Conservation (phyloP, 345 rosid species). For the Eucalyptus guilfoylei region DNA sequence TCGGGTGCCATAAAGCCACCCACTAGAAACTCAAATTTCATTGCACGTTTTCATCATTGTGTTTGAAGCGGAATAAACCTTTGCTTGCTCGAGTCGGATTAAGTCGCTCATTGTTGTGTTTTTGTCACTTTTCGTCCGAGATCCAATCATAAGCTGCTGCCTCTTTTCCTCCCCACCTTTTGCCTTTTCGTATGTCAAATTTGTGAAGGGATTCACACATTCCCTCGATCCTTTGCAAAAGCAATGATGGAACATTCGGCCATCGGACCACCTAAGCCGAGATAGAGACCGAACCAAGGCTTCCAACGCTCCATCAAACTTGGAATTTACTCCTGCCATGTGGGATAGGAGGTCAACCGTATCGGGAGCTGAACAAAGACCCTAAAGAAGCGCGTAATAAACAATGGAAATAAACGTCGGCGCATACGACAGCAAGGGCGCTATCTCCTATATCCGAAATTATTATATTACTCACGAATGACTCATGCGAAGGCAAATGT, state of each 20-base stretch:
- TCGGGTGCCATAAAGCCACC: neutral
- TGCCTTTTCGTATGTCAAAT: neutral
- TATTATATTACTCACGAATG: neutral
- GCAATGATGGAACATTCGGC: neutral
- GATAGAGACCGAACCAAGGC: neutral
- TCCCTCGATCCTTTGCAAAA: neutral
- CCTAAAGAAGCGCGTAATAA: neutral
- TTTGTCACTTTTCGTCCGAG: neutral
- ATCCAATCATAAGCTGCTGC: neutral
- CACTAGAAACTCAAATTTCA: neutral
- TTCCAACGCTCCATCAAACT: neutral
- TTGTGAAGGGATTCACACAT: neutral
- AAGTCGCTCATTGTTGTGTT: neutral
- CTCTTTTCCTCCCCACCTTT: neutral
- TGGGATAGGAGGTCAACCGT: neutral
- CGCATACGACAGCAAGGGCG: neutral
- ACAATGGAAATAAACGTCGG: neutral
- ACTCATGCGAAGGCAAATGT: neutral
- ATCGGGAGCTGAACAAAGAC: neutral
- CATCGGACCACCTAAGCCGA: neutral
- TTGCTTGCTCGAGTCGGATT: neutral
- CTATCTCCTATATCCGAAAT: neutral
- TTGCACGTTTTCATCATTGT: neutral
- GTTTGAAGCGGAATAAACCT: neutral
- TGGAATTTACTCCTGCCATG: neutral